Evolutionary conservation across 2,329 filamentous ascomycete species (phyloP), one percentile per base, ranked within the genome.

Genomic region (Epichloe sp.): DNA sequence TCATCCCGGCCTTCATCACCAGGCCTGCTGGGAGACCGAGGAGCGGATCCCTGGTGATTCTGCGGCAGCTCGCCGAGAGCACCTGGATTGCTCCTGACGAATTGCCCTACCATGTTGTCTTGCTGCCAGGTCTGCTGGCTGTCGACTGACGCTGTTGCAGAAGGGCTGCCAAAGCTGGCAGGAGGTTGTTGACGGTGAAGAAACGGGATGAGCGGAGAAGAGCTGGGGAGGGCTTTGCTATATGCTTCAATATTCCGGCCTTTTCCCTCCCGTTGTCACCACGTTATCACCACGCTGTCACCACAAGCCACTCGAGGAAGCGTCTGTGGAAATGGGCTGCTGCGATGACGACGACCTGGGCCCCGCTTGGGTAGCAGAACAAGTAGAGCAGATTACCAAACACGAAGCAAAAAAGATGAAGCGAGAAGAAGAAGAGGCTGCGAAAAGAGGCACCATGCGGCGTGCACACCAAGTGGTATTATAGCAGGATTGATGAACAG

Each of bases 21-120:
- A 8, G 60, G 59, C 52, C 70, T 73, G 44, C 64, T 65, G 2
- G 71, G 68, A 17, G 71, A 68, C 17, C 68, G 62, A 23, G 66
- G 62, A 21, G 62, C 58, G 46, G 66, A 61, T 51, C 69, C 71
- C 56, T 71, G 71, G 52, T 74, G 73, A 60, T 81, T 82, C 52
- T 77, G 72, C 52, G 77, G 76, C 43, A 80, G 71, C 61, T 82
- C 79, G 47, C 72, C 72, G 15, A 82, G 68, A 49, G 78, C 74
- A 36, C 71, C 63, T 5, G 71, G 65, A 48, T 71, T 67, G 54
- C 63, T 59, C 58, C 55, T 64, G 37, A 64, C 64, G 60, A 63
- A 70, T 38, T 59, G 56, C 53, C 63, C 68, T 54, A 64, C 57
- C 56, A 62, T 59, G 52, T 59, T 56, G 55, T 61, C 56, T 57